Evolutionary conservation across 306 rosid genomes (phyloP).

Genomic region (Trifolium fragiferum): DNA sequence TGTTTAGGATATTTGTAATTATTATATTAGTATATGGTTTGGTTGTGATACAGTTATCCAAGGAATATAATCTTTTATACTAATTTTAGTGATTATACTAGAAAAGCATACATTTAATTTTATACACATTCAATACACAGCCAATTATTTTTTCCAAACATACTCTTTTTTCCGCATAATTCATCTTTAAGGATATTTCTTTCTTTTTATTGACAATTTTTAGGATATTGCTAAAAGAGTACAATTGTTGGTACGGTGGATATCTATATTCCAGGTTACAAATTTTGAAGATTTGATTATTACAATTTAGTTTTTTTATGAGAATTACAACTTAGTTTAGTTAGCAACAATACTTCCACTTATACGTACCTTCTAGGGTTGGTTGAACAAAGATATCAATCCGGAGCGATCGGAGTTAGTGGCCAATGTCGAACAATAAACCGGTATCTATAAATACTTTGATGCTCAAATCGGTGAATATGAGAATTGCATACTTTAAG

Average conservation of each 20-base stretch:
- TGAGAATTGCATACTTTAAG: too few species aligned
- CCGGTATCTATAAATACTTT: too few species aligned
- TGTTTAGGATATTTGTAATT: slow-evolving; percentile 19
- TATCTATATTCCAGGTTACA: slow-evolving; percentile 36
- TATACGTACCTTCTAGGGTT: background rate
- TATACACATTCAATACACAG: slow-evolving; percentile 35
- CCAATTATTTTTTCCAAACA: slow-evolving; percentile 39
- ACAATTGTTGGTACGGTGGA: slow-evolving; percentile 41
- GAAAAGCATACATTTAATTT: slow-evolving; percentile 6
- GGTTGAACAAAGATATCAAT: too few species aligned
- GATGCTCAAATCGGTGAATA: too few species aligned
- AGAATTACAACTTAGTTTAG: background rate
- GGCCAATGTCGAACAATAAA: too few species aligned
- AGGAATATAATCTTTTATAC: slow-evolving; percentile 40
- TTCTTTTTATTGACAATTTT: slow-evolving; percentile 22
- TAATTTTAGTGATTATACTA: slow-evolving; percentile 33
- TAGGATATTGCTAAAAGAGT: slow-evolving; percentile 54
- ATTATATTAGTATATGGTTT: slow-evolving; percentile 21
- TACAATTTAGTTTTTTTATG: background rate
- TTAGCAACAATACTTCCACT: slow-evolving; percentile 19
- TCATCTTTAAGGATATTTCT: slow-evolving; percentile 52
- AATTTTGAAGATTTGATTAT: slow-evolving; percentile 12
- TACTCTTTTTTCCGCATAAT: slow-evolving; percentile 38
- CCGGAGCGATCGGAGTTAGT: too few species aligned
- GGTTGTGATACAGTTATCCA: slow-evolving; percentile 16